Percentiles rank a stretch among this genome's conserved stretches.
phyloP scores from a whole-genome alignment of 495 filamentous ascomycete species.

The Penicillium nucicola region DNA sequence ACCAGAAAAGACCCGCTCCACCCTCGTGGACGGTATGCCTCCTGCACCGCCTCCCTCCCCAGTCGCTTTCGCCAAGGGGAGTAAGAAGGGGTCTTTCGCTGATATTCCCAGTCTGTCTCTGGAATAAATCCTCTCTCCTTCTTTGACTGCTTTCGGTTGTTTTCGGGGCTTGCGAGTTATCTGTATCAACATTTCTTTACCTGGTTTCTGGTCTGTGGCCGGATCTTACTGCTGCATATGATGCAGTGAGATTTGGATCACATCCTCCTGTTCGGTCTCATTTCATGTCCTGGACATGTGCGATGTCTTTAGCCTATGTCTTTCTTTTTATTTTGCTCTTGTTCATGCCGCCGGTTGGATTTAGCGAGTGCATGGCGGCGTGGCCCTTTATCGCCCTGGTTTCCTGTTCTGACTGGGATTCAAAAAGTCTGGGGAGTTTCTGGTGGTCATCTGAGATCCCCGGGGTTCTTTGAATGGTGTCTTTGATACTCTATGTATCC shows the following conservation, averaged over 20 bases:
- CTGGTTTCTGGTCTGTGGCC: not conserved
- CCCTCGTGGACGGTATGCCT: slow-evolving; percentile 36
- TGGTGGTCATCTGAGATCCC: not conserved
- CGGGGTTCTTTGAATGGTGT: not conserved
- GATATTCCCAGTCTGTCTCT: slow-evolving; percentile 20
- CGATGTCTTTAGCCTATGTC: not conserved
- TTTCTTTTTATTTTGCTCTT: not conserved
- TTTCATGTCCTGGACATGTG: not conserved
- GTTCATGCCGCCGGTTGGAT: slow-evolving; percentile 3
- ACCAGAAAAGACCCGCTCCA: slow-evolving; percentile 19
- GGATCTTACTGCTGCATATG: not conserved
- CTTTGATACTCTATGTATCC: not conserved
- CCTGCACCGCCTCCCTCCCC: slow-evolving; percentile 48
- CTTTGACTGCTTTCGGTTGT: not conserved
- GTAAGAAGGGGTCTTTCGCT: slow-evolving; percentile 7
- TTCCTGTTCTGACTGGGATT: not conserved
- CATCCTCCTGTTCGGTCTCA: not conserved
- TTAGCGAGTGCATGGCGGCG: slow-evolving; percentile 12
- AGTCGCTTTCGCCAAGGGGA: slow-evolving; percentile 32
- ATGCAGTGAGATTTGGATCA: not conserved
- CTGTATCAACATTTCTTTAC: not conserved
- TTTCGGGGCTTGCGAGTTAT: not conserved
- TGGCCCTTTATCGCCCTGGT: not conserved
- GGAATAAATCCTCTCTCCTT: slow-evolving; percentile 10
- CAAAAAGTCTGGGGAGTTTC: slow-evolving; percentile 10